Evolutionary conservation across 139 green algal species (phyloP).

Genomic region (Nannochloris sp.): DNA sequence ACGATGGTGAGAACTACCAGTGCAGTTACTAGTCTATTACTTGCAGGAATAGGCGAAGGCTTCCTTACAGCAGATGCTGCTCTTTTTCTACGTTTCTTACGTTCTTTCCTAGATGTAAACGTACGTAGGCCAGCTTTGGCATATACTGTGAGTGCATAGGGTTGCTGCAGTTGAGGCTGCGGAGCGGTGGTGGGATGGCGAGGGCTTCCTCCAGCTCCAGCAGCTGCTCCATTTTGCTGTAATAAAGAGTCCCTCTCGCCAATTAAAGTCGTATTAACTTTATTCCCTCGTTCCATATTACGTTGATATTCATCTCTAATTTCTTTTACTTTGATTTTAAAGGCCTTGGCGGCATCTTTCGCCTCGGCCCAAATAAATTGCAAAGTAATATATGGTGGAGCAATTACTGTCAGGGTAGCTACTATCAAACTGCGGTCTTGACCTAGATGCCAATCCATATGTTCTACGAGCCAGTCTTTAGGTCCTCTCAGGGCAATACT

Average conservation of each 20-base stretch:
- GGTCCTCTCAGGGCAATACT: slow-evolving; percentile 41
- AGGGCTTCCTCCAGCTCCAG: neutral
- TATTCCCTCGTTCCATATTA: neutral
- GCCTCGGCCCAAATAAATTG: neutral
- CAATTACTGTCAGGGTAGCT: slow-evolving; percentile 10
- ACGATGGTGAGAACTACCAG: slow-evolving; percentile 31
- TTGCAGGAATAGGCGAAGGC: neutral
- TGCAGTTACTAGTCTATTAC: slow-evolving; percentile 22
- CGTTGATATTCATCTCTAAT: neutral
- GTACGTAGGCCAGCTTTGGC: slow-evolving; percentile 11
- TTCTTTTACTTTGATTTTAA: neutral
- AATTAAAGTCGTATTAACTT: neutral
- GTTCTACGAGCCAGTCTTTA: slow-evolving; percentile 38
- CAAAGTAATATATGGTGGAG: slow-evolving; percentile 7
- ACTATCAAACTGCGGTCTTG: neutral
- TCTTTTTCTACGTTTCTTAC: slow-evolving; percentile 22
- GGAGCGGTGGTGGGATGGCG: too few relatives aligned
- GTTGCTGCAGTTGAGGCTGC: too few relatives aligned
- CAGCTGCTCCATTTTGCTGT: neutral
- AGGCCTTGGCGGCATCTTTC: neutral
- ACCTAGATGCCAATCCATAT: slow-evolving; percentile 13
- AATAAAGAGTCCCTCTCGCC: too few relatives aligned
- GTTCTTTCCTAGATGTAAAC: slow-evolving; percentile 8
- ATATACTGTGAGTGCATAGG: slow-evolving; percentile 14
- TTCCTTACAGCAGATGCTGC: neutral